Conservation (phyloP, 371 early-diverging fungal species). For the Zychaea mexicana region DNA sequence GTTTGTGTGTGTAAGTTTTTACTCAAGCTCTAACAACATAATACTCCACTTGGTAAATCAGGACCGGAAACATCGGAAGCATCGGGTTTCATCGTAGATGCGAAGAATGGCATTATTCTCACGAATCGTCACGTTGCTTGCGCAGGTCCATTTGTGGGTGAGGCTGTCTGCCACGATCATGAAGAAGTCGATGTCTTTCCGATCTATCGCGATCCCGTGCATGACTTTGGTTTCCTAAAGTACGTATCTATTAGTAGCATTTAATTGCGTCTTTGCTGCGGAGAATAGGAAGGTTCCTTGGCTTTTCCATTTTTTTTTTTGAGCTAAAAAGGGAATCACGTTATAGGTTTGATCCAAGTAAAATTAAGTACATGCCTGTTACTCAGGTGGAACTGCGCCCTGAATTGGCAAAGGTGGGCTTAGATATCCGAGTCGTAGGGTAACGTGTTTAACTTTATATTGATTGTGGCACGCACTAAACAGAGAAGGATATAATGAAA, state of each 20-base stretch:
- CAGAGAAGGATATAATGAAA: no score
- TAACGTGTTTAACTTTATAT: constrained; percentile 12
- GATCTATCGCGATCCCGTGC: constrained; percentile 86
- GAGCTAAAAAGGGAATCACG: not conserved
- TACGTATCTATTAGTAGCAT: not conserved
- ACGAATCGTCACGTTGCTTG: constrained; percentile 94
- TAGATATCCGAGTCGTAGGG: constrained; percentile 93
- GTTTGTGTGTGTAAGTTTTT: no score
- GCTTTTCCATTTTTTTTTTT: no score
- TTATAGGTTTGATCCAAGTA: constrained; percentile 68
- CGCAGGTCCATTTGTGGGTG: constrained; percentile 89
- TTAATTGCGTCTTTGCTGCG: not conserved
- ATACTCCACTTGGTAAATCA: constrained; percentile 8
- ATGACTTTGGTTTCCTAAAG: constrained; percentile 69
- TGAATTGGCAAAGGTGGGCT: constrained; percentile 83
- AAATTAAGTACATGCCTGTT: constrained; percentile 83
- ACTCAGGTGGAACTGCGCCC: constrained; percentile 79
- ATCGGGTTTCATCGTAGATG: constrained; percentile 95
- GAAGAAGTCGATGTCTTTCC: constrained; percentile 89
- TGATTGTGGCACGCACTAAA: no score
- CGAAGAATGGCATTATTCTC: constrained; percentile 81
- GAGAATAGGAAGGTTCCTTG: not conserved
- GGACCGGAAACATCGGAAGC: constrained; percentile 43
- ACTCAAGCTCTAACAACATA: not conserved
- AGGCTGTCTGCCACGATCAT: constrained; percentile 88